Base-by-base conservation (phyloP, 257 asterid genomes). In the Salvia splendens region DNA sequence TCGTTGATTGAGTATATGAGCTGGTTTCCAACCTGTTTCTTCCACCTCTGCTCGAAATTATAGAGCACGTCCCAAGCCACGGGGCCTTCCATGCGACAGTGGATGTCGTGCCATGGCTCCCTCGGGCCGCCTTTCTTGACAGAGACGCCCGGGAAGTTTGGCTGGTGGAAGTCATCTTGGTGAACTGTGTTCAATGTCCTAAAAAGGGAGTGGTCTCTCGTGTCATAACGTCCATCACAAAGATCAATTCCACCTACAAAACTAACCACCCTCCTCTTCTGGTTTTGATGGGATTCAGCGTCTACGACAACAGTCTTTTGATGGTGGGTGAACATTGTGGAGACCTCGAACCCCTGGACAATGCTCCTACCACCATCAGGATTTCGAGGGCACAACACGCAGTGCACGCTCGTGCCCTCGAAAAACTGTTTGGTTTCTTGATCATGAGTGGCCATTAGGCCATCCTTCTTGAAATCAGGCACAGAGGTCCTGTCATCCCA, bases 101-200 rank as follows among this genome's bases (percentile, higher is more conserved):
- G 98, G 42, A 88, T 77, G 45, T 93, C 99, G 32, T 93, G 99
- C 97, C 99, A 93, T 3, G 99, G 97, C 83, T 93, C 96, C 61
- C 99, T 75, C 0, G 97, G 96, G 0, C 99, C 97, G 0, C 99
- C 97, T 77, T 91, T 93, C 43, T 3, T 58, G 65, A 90, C 67
- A 0, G 86, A 81, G 11, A 97, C 73, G 0, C 95, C 96, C 6
- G 91, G 85, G 67, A 93, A 90, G 20, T 82, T 85, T 0, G 99
- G 97, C 77, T 94, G 99, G 71, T 94, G 95, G 71, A 91, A 94
- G 75, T 94, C 99, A 0, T 88, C 79, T 0, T 47, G 77, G 45
- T 93, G 97, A 46, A 71, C 75, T 0, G 90, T 67, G 15, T 81
- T 74, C 71, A 94, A 52, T 0, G 96, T 87, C 50, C 82, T 58